These are phyloP conservation scores for Oligophagozyma castellii DNA, from an alignment of 1,139 yeast genomes.

Conservation along the genomic window DNA sequence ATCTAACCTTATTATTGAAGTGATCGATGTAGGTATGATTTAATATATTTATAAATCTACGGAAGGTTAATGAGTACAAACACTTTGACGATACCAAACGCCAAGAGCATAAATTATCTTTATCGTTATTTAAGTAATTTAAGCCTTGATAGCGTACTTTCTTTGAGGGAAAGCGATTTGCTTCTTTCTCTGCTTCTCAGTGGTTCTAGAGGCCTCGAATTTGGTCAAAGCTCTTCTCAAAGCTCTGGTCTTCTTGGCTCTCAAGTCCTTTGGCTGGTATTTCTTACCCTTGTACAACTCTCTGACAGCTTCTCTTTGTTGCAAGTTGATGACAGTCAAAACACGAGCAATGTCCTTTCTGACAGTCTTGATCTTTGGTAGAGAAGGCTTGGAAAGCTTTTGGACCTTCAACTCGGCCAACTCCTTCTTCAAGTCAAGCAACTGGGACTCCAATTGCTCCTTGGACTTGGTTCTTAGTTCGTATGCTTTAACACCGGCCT, in stretches of 20 bases:
- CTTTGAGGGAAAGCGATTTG: slow-evolving; percentile 95
- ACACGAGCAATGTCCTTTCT: slow-evolving; percentile 98
- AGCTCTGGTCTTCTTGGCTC: slow-evolving; percentile 99
- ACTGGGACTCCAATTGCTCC: slow-evolving; percentile 90
- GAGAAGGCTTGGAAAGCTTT: slow-evolving; percentile 81
- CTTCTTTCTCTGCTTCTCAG: slow-evolving; percentile 86
- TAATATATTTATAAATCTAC: no score
- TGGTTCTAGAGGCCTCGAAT: slow-evolving; percentile 67
- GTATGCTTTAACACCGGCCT: slow-evolving; percentile 90
- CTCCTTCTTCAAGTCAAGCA: slow-evolving; percentile 93
- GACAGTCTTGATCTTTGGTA: slow-evolving; percentile 90
- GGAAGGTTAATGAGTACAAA: no score
- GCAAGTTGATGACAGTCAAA: slow-evolving; percentile 90
- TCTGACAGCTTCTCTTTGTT: slow-evolving; percentile 92
- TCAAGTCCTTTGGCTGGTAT: slow-evolving; percentile 96
- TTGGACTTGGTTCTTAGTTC: slow-evolving; percentile 97
- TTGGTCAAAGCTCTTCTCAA: slow-evolving; percentile 93
- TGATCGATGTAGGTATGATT: no score
- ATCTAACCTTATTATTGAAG: no score
- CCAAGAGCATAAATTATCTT: no score
- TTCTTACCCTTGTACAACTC: slow-evolving; percentile 94
- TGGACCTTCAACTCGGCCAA: slow-evolving; percentile 94
- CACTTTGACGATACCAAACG: no score
- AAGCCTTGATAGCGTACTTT: slow-evolving; percentile 98
- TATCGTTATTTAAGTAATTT: no score